Conservation (phyloP, 2,329 filamentous ascomycete species). For the Ophiostoma ulmi region DNA sequence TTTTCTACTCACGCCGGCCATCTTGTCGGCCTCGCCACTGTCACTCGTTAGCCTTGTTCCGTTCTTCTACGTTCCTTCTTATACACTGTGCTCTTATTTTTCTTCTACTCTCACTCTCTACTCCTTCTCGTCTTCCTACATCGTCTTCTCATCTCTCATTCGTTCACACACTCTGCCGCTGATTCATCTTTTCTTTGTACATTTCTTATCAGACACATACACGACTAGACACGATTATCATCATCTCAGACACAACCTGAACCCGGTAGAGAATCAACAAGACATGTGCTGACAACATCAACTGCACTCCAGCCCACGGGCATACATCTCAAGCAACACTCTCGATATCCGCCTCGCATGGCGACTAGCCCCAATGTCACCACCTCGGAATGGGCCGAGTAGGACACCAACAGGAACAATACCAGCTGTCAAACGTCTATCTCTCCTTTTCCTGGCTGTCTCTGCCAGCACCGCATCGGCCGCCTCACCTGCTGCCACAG, state of each 20-base stretch:
- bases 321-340: conserved; percentile 1
- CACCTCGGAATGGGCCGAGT: conserved; percentile 11
- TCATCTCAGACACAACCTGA: not conserved
- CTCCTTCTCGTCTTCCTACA: not conserved
- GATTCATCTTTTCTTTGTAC: not conserved
- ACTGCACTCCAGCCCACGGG: not conserved
- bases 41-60: not conserved
- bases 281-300: conserved; percentile 9
- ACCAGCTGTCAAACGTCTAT: conserved; percentile 30
- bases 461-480: not conserved
- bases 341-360: conserved; percentile 14
- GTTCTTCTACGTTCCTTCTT: not conserved
- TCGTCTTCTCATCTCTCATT: conserved; percentile 4
- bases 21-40: not conserved
- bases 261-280: not conserved
- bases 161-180: not conserved
- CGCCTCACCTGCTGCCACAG: not conserved
- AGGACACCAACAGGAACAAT: conserved; percentile 17
- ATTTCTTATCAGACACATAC: not conserved
- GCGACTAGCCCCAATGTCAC: conserved; percentile 13
- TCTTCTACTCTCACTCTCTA: not conserved
- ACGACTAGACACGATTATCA: not conserved
- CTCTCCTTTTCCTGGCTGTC: not conserved
- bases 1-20: not conserved
- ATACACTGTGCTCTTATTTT: not conserved